Base-by-base conservation (phyloP, 306 rosid genomes). In the Vigna mungo region DNA sequence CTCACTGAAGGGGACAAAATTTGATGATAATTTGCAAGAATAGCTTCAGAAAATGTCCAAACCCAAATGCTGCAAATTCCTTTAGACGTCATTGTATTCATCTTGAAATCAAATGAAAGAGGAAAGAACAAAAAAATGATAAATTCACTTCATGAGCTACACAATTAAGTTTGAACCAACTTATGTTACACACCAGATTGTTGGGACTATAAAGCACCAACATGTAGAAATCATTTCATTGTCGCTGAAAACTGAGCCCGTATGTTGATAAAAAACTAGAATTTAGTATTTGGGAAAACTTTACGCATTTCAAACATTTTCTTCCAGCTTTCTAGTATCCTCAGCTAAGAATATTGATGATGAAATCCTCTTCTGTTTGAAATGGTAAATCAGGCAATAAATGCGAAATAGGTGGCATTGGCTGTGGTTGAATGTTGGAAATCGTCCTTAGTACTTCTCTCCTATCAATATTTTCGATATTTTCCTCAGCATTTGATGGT, bases 401-500 rank as follows among this genome's bases (percentile, higher is more conserved):
- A 48, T 72, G 66, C 36, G 21, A 49, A 44, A 30, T 69, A 9
- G 66, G 53, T 51, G 61, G 10, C 13, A 47, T 51, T 43, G 62
- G 17, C 60, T 53, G 9, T 62, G 56, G 47, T 53, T 9, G 27
- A 21, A 53, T 56, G 53, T 23, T 12, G 69, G 25, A 5, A 39
- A 32, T 52, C 53, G 7, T 58, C 51, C 11, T 59, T 8, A 46
- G 75, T 32, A 68, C 20, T 63, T 74, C 43, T 67, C 3, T 75
- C n/a, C 9, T 34, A 25, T 36, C 66, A 44, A 47, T 46, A 52
- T 23, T 60, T 53, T 36, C 59, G 34, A 47, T 46, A 52, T 23
- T 60, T 53, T 52, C 2, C 72, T 17, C 36, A 12, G 32, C 70
- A 58, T 66, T 49, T 77, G 55, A 78, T 72, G 54, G 70, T 62